A percentile compares a stretch with the other conserved stretches of the same genome.
phyloP scores from a whole-genome alignment of 768 basidiomycete species.

The Hemileccinum impolitum region DNA sequence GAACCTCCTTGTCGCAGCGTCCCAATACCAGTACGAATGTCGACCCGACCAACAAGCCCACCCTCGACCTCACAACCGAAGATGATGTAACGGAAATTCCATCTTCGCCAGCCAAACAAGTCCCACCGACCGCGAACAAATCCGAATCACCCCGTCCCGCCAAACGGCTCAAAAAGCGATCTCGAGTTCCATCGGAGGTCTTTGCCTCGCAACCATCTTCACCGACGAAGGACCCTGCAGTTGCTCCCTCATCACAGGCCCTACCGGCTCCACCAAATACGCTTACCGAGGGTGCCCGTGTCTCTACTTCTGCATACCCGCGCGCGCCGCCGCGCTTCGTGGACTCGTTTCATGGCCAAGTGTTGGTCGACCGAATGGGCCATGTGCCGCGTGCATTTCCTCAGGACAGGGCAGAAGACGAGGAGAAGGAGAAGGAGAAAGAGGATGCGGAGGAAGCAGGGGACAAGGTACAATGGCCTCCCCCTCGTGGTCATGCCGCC shows the following conservation, averaged over 20 bases:
- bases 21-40: neutral
- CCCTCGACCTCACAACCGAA: neutral
- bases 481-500: conserved; percentile 5
- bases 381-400: conserved; percentile 8
- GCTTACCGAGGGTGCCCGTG: neutral
- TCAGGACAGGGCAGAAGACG: neutral
- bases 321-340: conserved; percentile 24
- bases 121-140: neutral
- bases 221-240: neutral
- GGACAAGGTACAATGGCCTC: conserved; percentile 12
- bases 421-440: neutral
- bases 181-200: conserved; percentile 6
- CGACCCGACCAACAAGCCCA: neutral
- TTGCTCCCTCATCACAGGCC: neutral
- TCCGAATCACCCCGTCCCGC: neutral
- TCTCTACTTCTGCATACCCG: neutral
- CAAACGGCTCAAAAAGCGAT: conserved; percentile 12
- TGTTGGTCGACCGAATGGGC: conserved; percentile 19
- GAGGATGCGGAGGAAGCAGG: neutral
- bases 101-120: neutral
- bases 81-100: neutral
- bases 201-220: conserved; percentile 19
- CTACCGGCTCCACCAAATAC: neutral
- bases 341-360: conserved; percentile 13
- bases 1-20: neutral